These are phyloP conservation scores for Annulohypoxylon stygium DNA, from an alignment of 495 filamentous ascomycete species.

Conservation along the genomic window DNA sequence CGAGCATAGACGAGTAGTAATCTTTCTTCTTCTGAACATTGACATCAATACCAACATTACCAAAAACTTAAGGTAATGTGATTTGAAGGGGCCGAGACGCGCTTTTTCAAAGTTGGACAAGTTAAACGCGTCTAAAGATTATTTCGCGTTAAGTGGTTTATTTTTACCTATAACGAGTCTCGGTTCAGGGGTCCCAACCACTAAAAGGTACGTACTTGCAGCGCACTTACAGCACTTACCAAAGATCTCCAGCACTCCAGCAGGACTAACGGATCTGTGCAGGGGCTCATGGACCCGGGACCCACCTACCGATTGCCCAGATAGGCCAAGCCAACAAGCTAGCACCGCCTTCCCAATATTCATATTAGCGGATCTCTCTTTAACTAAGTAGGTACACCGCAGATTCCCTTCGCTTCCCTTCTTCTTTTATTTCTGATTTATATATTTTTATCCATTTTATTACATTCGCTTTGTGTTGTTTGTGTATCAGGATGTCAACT, in stretches of 20 bases:
- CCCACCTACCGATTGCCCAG: background rate
- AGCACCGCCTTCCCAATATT: constrained; percentile 17
- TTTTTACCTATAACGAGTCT: background rate
- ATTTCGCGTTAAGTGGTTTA: constrained; percentile 51
- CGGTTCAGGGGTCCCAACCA: background rate
- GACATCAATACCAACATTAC: background rate
- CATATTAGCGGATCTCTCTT: background rate
- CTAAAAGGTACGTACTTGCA: background rate
- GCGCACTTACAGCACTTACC: no score
- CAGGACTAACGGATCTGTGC: background rate
- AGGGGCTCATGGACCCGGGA: background rate
- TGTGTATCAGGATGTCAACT: constrained; percentile 49
- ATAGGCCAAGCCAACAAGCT: constrained; percentile 26
- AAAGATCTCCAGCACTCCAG: background rate
- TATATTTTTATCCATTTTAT: constrained; percentile 1
- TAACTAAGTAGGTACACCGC: constrained; percentile 1
- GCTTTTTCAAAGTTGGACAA: constrained; percentile 20
- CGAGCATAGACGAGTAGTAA: background rate
- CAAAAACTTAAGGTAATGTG: background rate
- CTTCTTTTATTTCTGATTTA: background rate
- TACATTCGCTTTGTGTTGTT: constrained; percentile 1
- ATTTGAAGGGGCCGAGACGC: constrained; percentile 26
- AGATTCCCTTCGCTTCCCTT: constrained; percentile 8
- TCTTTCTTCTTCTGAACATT: background rate
- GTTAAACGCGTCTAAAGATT: constrained; percentile 34